Percentiles rank a stretch among this genome's conserved stretches.
These are phyloP conservation scores for Neofusicoccum kwambonambiense DNA, from an alignment of 2,329 filamentous ascomycete species.

Conservation along the genomic window DNA sequence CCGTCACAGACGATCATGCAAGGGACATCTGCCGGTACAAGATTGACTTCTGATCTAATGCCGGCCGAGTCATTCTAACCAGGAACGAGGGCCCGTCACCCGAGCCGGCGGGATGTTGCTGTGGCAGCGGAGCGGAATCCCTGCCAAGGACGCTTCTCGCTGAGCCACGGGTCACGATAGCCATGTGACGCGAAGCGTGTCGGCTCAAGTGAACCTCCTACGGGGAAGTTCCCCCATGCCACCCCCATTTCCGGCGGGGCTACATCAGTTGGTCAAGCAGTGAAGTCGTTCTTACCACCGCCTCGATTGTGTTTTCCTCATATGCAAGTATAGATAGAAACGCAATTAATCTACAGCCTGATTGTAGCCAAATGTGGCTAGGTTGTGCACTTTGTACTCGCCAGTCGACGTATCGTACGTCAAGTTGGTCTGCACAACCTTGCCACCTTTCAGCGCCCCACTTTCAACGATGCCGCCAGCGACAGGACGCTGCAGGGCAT, in stretches of 20 bases:
- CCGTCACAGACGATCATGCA: slow-evolving; percentile 1
- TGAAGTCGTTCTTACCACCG: not conserved
- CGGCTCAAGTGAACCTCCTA: not conserved
- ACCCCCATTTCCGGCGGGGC: not conserved
- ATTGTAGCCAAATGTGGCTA: slow-evolving; percentile 13
- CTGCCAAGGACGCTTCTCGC: not conserved
- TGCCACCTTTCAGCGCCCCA: slow-evolving; percentile 55
- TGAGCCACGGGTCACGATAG: not conserved
- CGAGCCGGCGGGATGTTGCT: not conserved
- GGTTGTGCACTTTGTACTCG: slow-evolving; percentile 24
- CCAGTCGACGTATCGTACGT: slow-evolving; percentile 35
- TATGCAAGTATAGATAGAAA: not conserved
- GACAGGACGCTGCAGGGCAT: slow-evolving; percentile 54
- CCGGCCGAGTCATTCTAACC: not conserved
- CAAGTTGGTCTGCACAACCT: slow-evolving; percentile 33
- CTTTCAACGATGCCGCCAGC: slow-evolving; percentile 54
- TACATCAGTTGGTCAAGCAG: not conserved
- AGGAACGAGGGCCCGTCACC: not conserved
- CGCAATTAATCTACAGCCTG: not conserved
- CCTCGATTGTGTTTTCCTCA: not conserved
- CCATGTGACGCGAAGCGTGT: not conserved
- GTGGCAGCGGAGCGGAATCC: not conserved
- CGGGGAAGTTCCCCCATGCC: not conserved
- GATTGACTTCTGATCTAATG: not conserved
- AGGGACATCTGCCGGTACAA: not conserved